A percentile compares a stretch with the other conserved stretches of the same genome.
phyloP scores from a whole-genome alignment of 129 eudicot species.

The Flaveria sonorensis region DNA sequence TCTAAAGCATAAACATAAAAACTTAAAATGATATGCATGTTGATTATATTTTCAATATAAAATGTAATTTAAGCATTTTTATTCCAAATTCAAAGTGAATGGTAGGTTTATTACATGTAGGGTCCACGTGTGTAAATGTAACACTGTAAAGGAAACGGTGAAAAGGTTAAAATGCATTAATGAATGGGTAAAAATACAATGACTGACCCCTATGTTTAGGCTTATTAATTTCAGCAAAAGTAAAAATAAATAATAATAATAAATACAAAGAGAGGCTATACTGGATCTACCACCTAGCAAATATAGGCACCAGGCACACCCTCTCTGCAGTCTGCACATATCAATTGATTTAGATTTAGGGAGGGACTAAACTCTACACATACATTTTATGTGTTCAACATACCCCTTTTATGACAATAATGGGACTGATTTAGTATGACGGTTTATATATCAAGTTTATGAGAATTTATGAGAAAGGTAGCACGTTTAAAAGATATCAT shows the following conservation, averaged over 20 bases:
- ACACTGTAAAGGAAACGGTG: not conserved
- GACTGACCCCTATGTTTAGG: constrained; percentile 32
- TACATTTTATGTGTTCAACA: too few species aligned
- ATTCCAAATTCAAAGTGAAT: too few species aligned
- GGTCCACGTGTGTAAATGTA: constrained; percentile 22
- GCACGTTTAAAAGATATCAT: too few species aligned
- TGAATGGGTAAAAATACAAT: constrained; percentile 36
- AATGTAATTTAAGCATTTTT: too few species aligned
- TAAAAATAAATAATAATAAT: not conserved
- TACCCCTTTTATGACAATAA: too few species aligned
- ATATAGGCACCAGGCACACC: not conserved
- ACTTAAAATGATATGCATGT: too few species aligned
- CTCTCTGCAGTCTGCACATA: not conserved
- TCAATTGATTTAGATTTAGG: not conserved
- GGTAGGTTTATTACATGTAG: constrained; percentile 7
- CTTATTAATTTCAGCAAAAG: constrained; percentile 44
- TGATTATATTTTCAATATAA: too few species aligned
- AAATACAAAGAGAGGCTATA: constrained; percentile 15
- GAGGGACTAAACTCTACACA: too few species aligned
- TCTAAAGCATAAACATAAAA: too few species aligned
- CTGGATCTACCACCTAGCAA: constrained; percentile 13
- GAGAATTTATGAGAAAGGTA: too few species aligned
- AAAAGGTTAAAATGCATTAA: constrained; percentile 31
- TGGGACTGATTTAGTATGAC: too few species aligned
- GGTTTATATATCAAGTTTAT: too few species aligned